A percentile compares a stretch with the other conserved stretches of the same genome.
Evolutionary conservation across 306 rosid species (phyloP).

Genomic region (Castanea mollissima): DNA sequence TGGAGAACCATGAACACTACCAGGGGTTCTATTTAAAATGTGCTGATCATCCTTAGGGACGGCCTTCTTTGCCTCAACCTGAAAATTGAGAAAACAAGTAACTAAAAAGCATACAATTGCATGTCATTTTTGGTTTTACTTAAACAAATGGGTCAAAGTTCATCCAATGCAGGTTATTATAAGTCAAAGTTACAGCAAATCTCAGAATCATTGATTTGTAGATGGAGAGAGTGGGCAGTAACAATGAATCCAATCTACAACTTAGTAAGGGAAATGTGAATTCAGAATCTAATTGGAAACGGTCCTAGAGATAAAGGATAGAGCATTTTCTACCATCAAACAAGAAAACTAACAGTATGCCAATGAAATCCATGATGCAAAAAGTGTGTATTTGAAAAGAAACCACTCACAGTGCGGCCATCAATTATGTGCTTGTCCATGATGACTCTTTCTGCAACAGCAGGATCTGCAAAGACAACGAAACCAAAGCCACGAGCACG

Average conservation of each 20-base stretch:
- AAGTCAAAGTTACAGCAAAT: conserved; percentile 22
- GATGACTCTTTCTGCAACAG: conserved; percentile 79
- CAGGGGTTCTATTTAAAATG: conserved; percentile 46
- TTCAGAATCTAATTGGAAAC: neutral
- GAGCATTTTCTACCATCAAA: neutral
- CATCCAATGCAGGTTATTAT: conserved; percentile 37
- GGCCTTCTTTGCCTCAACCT: conserved; percentile 99
- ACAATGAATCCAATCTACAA: conserved; percentile 11
- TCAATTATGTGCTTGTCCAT: conserved; percentile 87
- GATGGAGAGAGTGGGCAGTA: conserved; percentile 3
- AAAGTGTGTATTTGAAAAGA: conserved; percentile 13
- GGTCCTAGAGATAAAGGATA: neutral
- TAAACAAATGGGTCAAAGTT: conserved; percentile 1
- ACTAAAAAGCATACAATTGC: conserved; percentile 32
- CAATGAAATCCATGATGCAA: conserved; percentile 5
- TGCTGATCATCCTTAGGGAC: conserved; percentile 92
- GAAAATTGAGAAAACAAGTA: conserved; percentile 32
- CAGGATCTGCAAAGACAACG: conserved; percentile 83
- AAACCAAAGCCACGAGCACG: conserved; percentile 98
- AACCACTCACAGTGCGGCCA: conserved; percentile 80
- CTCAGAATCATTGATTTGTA: conserved; percentile 9
- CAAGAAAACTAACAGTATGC: conserved; percentile 12
- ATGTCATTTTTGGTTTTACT: conserved; percentile 19
- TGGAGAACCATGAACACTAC: conserved; percentile 61
- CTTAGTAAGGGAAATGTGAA: neutral